A percentile compares a stretch with the other conserved stretches of the same genome.
phyloP scores from a whole-genome alignment of 345 rosid genomes.

The Salix exigua region DNA sequence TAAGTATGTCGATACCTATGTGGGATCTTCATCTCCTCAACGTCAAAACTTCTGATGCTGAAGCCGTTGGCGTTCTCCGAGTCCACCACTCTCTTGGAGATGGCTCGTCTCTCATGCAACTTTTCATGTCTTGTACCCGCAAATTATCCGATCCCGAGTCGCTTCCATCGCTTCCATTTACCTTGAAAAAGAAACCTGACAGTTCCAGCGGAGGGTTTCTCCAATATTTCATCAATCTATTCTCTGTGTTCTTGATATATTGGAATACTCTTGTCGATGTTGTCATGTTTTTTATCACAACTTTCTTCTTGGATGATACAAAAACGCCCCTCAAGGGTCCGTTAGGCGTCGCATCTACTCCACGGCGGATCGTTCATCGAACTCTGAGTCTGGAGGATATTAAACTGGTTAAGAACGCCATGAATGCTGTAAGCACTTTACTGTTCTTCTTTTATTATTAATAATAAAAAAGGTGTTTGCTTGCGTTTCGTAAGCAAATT shows the following conservation, averaged over 20 bases:
- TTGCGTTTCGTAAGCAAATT: too few relatives aligned
- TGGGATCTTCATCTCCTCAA: constrained; percentile 49
- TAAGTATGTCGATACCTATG: constrained; percentile 31
- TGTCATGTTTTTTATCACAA: constrained; percentile 34
- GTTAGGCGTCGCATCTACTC: constrained; percentile 11
- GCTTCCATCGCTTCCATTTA: constrained; percentile 24
- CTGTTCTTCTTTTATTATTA: too few relatives aligned
- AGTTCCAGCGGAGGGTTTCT: neutral
- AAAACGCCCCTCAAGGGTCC: constrained; percentile 54
- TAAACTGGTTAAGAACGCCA: constrained; percentile 32
- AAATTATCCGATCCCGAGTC: constrained; percentile 25
- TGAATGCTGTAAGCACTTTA: neutral
- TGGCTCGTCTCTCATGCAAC: constrained; percentile 58
- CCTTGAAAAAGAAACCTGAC: neutral
- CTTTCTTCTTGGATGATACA: constrained; percentile 45
- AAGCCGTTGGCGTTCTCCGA: constrained; percentile 36
- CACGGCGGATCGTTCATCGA: constrained; percentile 24
- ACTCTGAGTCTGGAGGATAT: constrained; percentile 37
- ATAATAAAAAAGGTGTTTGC: too few relatives aligned
- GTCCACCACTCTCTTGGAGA: constrained; percentile 66
- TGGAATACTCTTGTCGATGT: constrained; percentile 29
- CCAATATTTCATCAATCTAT: neutral
- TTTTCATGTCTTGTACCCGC: constrained; percentile 47
- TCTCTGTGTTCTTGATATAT: constrained; percentile 13
- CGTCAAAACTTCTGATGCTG: constrained; percentile 26